Percentiles rank a stretch among this genome's conserved stretches.
phyloP scores from a whole-genome alignment of 208 protist species.

The Herpetomonas muscarum region DNA sequence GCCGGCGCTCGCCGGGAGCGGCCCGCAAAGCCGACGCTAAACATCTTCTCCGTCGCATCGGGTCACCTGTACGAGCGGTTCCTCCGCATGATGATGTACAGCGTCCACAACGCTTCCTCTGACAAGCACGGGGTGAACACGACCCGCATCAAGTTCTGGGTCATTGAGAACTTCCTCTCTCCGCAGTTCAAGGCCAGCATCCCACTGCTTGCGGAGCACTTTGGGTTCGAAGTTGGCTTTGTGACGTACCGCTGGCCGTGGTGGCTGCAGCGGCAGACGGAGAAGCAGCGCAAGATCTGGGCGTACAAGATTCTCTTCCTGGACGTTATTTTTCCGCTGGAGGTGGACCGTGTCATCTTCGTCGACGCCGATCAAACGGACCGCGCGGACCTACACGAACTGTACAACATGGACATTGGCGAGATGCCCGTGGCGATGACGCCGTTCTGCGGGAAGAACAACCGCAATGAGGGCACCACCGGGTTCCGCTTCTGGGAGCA shows the following conservation, averaged over 20 bases:
- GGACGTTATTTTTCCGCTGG: slow-evolving; percentile 98
- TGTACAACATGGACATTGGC: slow-evolving; percentile 96
- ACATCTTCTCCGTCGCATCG: slow-evolving; percentile 98
- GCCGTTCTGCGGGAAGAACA: slow-evolving; percentile 94
- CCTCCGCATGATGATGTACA: slow-evolving; percentile 98
- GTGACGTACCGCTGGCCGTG: slow-evolving; percentile 98
- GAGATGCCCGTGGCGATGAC: slow-evolving; percentile 94
- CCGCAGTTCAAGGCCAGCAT: slow-evolving; percentile 95
- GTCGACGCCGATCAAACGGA: slow-evolving; percentile 98
- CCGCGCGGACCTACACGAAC: slow-evolving; percentile 84
- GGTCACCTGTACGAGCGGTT: slow-evolving; percentile 99
- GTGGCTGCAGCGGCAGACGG: slow-evolving; percentile 94
- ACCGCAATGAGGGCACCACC: slow-evolving; percentile 88
- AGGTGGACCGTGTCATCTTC: slow-evolving; percentile 97
- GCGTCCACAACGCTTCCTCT: slow-evolving; percentile 89
- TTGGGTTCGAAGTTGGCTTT: slow-evolving; percentile 94
- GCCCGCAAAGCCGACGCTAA: slow-evolving; percentile 86
- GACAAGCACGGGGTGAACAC: slow-evolving; percentile 67
- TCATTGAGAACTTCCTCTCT: slow-evolving; percentile 98
- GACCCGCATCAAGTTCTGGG: slow-evolving; percentile 98
- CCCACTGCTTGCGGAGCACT: slow-evolving; percentile 79
- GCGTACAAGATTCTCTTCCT: slow-evolving; percentile 99
- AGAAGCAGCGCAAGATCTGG: slow-evolving; percentile 99
- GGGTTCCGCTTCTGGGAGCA: slow-evolving; percentile 91
- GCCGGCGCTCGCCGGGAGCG: background rate